Conservation (phyloP, 2,329 filamentous ascomycete species). For the Acrodontium crateriforme region DNA sequence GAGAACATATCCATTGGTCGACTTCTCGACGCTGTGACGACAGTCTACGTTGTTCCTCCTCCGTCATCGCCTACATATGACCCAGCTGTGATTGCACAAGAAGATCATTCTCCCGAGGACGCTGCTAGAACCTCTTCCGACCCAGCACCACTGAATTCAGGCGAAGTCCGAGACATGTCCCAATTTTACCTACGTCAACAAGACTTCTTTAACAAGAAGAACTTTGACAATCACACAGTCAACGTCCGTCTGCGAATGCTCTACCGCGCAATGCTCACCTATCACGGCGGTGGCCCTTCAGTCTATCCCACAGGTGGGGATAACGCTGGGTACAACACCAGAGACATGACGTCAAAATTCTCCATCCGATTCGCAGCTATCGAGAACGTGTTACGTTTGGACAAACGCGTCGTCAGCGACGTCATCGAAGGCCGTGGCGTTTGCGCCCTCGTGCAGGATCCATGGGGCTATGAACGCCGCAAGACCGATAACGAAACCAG, state of each 20-base stretch:
- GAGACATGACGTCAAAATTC: constrained; percentile 7
- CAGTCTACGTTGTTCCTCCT: too few species aligned
- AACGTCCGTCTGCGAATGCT: constrained; percentile 10
- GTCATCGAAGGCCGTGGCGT: constrained; percentile 14
- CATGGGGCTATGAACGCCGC: constrained; percentile 6
- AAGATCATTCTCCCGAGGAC: too few species aligned
- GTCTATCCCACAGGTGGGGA: constrained; percentile 10
- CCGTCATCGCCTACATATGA: too few species aligned
- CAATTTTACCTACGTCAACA: too few species aligned
- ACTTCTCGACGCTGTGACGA: too few species aligned
- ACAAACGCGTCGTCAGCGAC: constrained; percentile 14
- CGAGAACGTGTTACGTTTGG: constrained; percentile 4
- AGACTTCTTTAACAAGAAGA: too few species aligned
- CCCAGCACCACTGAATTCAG: too few species aligned
- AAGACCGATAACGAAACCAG: constrained; percentile 8
- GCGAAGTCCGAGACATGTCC: too few species aligned
- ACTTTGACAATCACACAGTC: constrained; percentile 7
- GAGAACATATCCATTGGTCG: too few species aligned
- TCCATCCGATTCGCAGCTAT: constrained; percentile 6
- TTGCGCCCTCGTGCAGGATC: constrained; percentile 10
- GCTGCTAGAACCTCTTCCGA: too few species aligned
- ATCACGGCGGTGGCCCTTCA: constrained; percentile 8
- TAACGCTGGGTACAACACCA: constrained; percentile 11
- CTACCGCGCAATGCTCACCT: constrained; percentile 7
- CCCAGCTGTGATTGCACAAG: too few species aligned